phyloP scores from a whole-genome alignment of 805 yeast species.

The Saccharomycopsis sp. region DNA sequence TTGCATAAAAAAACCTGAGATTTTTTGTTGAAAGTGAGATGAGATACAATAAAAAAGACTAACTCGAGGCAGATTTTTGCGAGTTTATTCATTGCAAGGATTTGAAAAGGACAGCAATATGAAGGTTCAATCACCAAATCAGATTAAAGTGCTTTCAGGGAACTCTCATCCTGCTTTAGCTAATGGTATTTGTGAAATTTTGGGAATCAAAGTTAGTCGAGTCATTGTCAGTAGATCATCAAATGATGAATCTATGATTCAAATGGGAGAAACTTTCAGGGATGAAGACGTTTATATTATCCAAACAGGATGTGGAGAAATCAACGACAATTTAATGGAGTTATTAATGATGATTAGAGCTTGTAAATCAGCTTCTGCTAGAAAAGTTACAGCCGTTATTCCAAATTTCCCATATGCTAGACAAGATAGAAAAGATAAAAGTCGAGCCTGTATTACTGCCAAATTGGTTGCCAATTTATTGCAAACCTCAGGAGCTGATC shows the following conservation, averaged over 20 bases:
- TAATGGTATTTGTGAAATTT: constrained; percentile 51
- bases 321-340: constrained; percentile 84
- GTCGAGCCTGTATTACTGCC: constrained; percentile 94
- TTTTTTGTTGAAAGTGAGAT: no score
- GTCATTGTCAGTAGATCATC: constrained; percentile 56
- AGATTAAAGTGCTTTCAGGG: constrained; percentile 58
- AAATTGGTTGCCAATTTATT: constrained; percentile 85
- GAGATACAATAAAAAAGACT: no score
- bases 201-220: constrained; percentile 52
- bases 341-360: constrained; percentile 85
- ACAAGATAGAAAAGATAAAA: constrained; percentile 93
- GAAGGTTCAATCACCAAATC: no score
- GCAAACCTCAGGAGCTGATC: constrained; percentile 90
- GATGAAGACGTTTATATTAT: constrained; percentile 77
- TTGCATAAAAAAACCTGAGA: no score
- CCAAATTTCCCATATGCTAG: constrained; percentile 97
- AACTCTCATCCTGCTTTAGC: constrained; percentile 63
- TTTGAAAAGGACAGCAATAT: no score
- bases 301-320: constrained; percentile 61
- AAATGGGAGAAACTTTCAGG: constrained; percentile 73
- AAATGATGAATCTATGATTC: constrained; percentile 64
- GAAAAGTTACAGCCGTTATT: constrained; percentile 86
- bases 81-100: no score
- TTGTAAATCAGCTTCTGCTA: constrained; percentile 90
- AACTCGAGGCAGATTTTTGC: no score